Conservation (phyloP, 371 early-diverging fungal genomes). For the Zychaea mexicana region DNA sequence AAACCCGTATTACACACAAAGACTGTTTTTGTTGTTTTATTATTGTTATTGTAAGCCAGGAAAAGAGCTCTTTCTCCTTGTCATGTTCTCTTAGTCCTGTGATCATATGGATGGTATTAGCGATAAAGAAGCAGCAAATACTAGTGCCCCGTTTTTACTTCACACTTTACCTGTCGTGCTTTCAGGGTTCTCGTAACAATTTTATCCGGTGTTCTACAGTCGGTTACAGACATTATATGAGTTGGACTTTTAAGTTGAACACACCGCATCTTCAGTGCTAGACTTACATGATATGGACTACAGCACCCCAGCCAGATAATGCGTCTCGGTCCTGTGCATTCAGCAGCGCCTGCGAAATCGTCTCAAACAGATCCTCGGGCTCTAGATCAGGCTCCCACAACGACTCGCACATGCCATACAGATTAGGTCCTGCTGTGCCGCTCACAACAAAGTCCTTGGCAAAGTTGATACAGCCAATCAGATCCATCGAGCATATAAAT, state of each 20-base stretch:
- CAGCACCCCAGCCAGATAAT: constrained; percentile 98
- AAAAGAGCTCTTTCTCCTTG: too few species aligned
- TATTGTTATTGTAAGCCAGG: too few species aligned
- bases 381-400: constrained; percentile 97
- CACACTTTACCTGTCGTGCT: constrained; percentile 75
- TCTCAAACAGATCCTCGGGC: constrained; percentile 98
- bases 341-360: constrained; percentile 95
- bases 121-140: background rate
- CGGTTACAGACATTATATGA: too few species aligned
- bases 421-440: constrained; percentile 91
- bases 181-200: constrained; percentile 88
- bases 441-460: constrained; percentile 96
- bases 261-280: too few species aligned
- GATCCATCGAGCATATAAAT: constrained; percentile 96
- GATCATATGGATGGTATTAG: too few species aligned
- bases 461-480: constrained; percentile 96
- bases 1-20: too few species aligned
- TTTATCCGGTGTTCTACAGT: constrained; percentile 78
- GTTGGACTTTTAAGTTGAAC: too few species aligned
- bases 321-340: constrained; percentile 99
- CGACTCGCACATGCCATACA: constrained; percentile 98
- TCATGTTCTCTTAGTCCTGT: too few species aligned
- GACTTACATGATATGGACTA: constrained; percentile 89
- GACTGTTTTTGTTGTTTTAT: too few species aligned
- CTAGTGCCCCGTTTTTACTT: background rate